Conservation (phyloP, 2,329 filamentous ascomycete species). For the Fusarium subglutinans region DNA sequence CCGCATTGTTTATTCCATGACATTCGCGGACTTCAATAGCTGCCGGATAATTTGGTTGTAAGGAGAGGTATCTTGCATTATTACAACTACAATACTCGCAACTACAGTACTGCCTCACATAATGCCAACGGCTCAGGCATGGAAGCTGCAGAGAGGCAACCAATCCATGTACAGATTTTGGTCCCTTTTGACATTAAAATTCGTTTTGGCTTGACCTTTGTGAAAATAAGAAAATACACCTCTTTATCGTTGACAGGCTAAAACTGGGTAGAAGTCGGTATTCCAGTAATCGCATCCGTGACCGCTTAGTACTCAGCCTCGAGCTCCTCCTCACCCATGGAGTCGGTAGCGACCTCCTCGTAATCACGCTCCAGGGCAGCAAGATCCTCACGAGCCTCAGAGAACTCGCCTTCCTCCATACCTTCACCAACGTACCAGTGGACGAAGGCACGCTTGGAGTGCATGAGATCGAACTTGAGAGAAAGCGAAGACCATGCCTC, state of each 20-base stretch:
- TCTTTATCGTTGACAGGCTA: constrained; percentile 45
- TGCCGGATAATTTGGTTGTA: not conserved
- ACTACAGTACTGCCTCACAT: constrained; percentile 22
- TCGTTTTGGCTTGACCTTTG: constrained; percentile 48
- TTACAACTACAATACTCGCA: constrained; percentile 34
- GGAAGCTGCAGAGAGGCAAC: constrained; percentile 8
- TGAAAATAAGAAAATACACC: constrained; percentile 52
- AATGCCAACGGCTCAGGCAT: constrained; percentile 23
- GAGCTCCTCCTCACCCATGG: constrained; percentile 83
- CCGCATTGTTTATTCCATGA: constrained; percentile 2
- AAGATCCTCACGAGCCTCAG: constrained; percentile 97
- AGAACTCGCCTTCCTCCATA: constrained; percentile 99
- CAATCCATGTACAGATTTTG: constrained; percentile 46
- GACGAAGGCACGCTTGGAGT: constrained; percentile 99
- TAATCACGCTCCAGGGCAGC: constrained; percentile 98
- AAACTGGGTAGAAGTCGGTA: constrained; percentile 38
- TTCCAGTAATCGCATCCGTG: constrained; percentile 37
- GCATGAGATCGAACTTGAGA: constrained; percentile 99
- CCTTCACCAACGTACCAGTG: constrained; percentile 99
- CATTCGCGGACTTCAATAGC: not conserved
- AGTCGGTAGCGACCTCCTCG: constrained; percentile 97
- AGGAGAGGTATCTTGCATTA: constrained; percentile 26
- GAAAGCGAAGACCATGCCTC: constrained; percentile 98
- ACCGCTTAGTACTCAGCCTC: constrained; percentile 87
- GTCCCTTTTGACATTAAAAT: constrained; percentile 50